Base-by-base conservation (phyloP, 371 early-diverging fungal species). In the Syncephalastrum contaminatum region DNA sequence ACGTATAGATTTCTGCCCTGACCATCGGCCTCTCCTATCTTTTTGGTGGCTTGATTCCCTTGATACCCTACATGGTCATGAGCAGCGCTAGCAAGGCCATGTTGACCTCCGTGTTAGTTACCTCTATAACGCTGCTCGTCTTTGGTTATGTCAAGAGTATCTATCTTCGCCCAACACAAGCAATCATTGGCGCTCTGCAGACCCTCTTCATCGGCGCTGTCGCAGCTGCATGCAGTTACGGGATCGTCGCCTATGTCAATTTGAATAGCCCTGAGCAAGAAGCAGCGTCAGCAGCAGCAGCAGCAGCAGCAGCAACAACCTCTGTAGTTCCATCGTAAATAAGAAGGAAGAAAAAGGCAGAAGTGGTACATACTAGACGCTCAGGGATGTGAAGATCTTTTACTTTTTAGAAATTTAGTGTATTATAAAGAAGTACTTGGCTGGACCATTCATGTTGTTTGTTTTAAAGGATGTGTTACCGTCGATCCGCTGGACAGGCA, bases 1-100 rank as follows among this genome's bases (percentile, higher is more conserved):
- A 30, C 46, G 24, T 49, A 22, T 56, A 77, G 77, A 83, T 82
- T 19, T 79, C 82, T 21, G 89, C 87, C 0, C 55, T 82, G 40
- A 87, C 88, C 8, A 87, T 88, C 53, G 89, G 89, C 4, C 24
- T 71, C 15, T 81, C 87, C 6, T 89, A 89, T 63, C 82, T 89
- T 59, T 39, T 86, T 19, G 90, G 88, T 45, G 90, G 90, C 16
- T 54, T 88, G 42, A 77, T 89, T 18, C 90, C 90, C 16, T 63
- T 89, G 39, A 20, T 83, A n/a, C 90, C 90, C 8, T 89, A 89
- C 58, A 54, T 87, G 4, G 66, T 84, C 27, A 55, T 84, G 18
- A 44, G 56, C 6, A 51, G 73, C 22, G 69, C 87, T 0, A 46
- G 25, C 8, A 51, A 59, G 7, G 88, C 85, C 20, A 61, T 88